Percentiles rank a stretch among this genome's conserved stretches.
phyloP scores from a whole-genome alignment of 2,329 filamentous ascomycete species.

The Dothistroma pini region DNA sequence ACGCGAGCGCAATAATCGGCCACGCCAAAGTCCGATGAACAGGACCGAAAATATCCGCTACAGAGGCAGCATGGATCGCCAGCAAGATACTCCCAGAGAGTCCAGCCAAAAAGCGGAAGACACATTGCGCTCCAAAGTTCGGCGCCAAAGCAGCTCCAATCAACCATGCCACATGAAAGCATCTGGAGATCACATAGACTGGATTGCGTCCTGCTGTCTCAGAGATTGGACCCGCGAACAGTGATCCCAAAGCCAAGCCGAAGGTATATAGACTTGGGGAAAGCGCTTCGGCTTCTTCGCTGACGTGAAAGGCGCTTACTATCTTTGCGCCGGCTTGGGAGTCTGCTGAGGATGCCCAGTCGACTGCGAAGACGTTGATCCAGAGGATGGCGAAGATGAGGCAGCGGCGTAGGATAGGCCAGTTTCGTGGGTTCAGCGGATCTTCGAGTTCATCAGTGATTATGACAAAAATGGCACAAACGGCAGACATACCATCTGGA shows the following conservation, averaged over 20 bases:
- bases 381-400: conserved; percentile 19
- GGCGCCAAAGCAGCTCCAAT: conserved; percentile 24
- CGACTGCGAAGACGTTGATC: conserved; percentile 25
- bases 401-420: conserved; percentile 7
- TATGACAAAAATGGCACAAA: neutral
- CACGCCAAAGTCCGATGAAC: conserved; percentile 23
- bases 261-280: conserved; percentile 45
- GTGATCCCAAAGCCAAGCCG: conserved; percentile 39
- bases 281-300: conserved; percentile 25
- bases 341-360: conserved; percentile 24
- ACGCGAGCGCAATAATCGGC: conserved; percentile 23
- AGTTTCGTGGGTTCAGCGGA: conserved; percentile 17
- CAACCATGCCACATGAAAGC: conserved; percentile 21
- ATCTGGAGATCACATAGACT: conserved; percentile 24
- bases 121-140: conserved; percentile 26
- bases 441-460: neutral
- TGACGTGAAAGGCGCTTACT: conserved; percentile 20
- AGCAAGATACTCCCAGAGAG: conserved; percentile 24
- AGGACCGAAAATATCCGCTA: conserved; percentile 29
- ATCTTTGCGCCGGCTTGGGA: conserved; percentile 15
- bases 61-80: conserved; percentile 25
- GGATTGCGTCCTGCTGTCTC: conserved; percentile 37
- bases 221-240: conserved; percentile 39
- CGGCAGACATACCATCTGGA: neutral
- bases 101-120: conserved; percentile 29